These are phyloP conservation scores for Tylopilus orsonianus DNA, from an alignment of 1,284 basidiomycete species.

Conservation along the genomic window DNA sequence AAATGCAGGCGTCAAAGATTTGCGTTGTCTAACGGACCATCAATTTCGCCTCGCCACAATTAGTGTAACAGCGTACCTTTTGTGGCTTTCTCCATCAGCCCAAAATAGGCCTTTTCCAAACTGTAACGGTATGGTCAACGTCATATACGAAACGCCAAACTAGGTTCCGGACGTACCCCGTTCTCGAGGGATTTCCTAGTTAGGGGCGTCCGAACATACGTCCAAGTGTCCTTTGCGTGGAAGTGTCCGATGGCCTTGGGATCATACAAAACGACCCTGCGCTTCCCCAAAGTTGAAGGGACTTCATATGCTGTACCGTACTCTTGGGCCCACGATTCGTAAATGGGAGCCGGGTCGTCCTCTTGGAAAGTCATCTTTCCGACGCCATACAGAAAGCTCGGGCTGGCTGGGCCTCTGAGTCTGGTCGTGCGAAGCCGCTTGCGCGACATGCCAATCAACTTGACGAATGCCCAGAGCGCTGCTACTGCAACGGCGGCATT, in stretches of 20 bases:
- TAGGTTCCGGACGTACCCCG: too few species aligned
- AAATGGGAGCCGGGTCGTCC: constrained; percentile 13
- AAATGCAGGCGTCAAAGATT: constrained; percentile 46
- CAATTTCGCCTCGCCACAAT: too few species aligned
- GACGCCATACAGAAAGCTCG: constrained; percentile 16
- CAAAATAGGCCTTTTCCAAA: constrained; percentile 14
- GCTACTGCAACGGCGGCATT: background rate
- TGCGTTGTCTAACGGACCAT: constrained; percentile 40
- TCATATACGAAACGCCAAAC: constrained; percentile 40
- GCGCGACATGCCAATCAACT: background rate
- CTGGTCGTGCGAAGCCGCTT: constrained; percentile 12
- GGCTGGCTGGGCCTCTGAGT: constrained; percentile 17
- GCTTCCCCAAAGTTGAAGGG: constrained; percentile 43
- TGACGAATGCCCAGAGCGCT: background rate
- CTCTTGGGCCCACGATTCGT: constrained; percentile 44
- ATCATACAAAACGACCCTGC: constrained; percentile 52
- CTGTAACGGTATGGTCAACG: constrained; percentile 1
- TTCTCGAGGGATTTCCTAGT: constrained; percentile 39
- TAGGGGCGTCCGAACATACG: constrained; percentile 45
- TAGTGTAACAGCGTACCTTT: too few species aligned
- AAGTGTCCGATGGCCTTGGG: constrained; percentile 56
- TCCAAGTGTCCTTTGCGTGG: constrained; percentile 50
- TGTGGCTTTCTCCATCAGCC: constrained; percentile 22
- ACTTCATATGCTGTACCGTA: constrained; percentile 50
- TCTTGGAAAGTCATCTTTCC: background rate